Conservation (phyloP, 2,329 filamentous ascomycete species). For the Cryphonectria carpinicola region DNA sequence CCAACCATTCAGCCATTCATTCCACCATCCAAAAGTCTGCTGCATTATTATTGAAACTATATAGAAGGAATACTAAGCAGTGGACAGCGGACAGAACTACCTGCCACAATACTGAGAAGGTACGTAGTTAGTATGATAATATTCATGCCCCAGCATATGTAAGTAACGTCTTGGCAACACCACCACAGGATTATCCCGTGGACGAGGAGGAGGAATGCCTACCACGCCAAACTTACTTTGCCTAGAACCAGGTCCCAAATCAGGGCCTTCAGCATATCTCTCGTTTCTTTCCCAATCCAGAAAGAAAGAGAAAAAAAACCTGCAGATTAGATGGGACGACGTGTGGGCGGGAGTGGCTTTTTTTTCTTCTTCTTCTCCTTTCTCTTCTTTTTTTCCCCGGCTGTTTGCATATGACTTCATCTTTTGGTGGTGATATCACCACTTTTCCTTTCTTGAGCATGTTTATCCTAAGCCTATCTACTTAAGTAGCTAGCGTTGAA, state of each 20-base stretch:
- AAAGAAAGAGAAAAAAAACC: neutral
- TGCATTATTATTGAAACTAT: neutral
- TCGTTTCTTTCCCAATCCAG: neutral
- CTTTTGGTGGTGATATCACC: neutral
- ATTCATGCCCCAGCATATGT: neutral
- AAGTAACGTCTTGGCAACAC: neutral
- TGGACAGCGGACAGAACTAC: neutral
- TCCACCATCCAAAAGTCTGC: neutral
- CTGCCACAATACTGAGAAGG: neutral
- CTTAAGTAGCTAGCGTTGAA: neutral
- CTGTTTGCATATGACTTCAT: conserved; percentile 12
- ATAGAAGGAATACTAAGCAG: too few relatives aligned
- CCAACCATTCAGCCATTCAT: too few relatives aligned
- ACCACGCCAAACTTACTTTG: neutral
- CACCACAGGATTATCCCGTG: neutral
- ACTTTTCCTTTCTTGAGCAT: neutral
- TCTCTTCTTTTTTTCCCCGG: too few relatives aligned
- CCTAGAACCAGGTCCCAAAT: neutral
- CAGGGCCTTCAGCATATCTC: neutral
- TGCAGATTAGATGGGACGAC: neutral
- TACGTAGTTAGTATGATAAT: neutral
- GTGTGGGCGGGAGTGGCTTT: neutral
- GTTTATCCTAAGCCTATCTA: neutral
- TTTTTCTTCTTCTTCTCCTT: neutral
- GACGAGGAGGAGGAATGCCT: neutral